A percentile compares a stretch with the other conserved stretches of the same genome.
phyloP scores from a whole-genome alignment of 2,329 filamentous ascomycete genomes.

The Corniculantispora saksenae region DNA sequence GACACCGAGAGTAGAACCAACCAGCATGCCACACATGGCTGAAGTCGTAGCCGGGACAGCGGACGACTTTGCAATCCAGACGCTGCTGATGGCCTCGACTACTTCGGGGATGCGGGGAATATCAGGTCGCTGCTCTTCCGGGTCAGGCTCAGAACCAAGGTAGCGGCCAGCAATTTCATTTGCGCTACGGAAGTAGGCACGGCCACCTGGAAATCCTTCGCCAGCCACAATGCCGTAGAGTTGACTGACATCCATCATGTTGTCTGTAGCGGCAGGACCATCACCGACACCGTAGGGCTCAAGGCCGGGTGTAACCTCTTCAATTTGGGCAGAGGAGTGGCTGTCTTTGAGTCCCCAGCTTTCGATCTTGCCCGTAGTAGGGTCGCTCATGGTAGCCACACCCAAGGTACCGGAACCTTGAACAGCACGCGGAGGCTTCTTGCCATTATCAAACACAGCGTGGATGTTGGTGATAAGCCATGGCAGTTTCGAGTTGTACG shows the following conservation, averaged over 20 bases:
- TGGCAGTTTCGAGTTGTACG: constrained; percentile 81
- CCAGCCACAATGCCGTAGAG: constrained; percentile 81
- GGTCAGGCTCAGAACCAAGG: constrained; percentile 61
- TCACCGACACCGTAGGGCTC: constrained; percentile 76
- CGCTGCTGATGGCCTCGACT: constrained; percentile 70
- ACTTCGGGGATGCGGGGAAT: constrained; percentile 75
- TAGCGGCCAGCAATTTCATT: constrained; percentile 78
- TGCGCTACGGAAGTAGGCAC: constrained; percentile 72
- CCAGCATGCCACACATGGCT: constrained; percentile 78
- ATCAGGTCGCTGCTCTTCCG: constrained; percentile 65
- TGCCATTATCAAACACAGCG: constrained; percentile 71
- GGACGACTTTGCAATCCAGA: constrained; percentile 88
- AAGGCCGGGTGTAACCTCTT: constrained; percentile 73
- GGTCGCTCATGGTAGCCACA: constrained; percentile 79
- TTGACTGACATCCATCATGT: constrained; percentile 89
- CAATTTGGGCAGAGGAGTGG: constrained; percentile 73
- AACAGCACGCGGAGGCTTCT: constrained; percentile 75
- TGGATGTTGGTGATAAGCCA: constrained; percentile 80
- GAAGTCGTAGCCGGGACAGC: constrained; percentile 71
- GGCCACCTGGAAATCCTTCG: constrained; percentile 82
- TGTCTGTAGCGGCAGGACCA: constrained; percentile 76
- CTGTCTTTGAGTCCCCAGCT: constrained; percentile 80
- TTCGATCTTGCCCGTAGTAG: constrained; percentile 72
- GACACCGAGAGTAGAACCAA: constrained; percentile 80
- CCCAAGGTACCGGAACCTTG: constrained; percentile 82